Evolutionary conservation across 2,329 filamentous ascomycete genomes (phyloP).

Genomic region (Colletotrichum truncatum): DNA sequence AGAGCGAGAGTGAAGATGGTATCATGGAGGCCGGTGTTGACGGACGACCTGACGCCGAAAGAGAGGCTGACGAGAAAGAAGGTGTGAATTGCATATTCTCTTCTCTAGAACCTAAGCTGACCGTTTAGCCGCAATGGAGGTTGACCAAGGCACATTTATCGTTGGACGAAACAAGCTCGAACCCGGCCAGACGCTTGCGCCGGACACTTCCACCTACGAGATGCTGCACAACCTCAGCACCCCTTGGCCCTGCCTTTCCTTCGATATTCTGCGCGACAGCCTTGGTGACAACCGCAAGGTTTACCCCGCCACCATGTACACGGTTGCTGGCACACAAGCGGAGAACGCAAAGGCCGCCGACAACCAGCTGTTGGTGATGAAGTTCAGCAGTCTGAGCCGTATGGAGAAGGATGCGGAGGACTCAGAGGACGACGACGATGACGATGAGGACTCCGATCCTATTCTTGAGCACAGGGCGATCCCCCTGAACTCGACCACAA

Average conservation of each 20-base stretch:
- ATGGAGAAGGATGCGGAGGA: slow-evolving; percentile 79
- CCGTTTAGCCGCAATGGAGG: slow-evolving; percentile 79
- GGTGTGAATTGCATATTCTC: slow-evolving; percentile 49
- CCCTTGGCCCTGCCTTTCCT: slow-evolving; percentile 96
- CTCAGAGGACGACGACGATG: slow-evolving; percentile 75
- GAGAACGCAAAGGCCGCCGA: slow-evolving; percentile 79
- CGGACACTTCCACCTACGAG: slow-evolving; percentile 94
- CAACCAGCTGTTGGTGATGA: slow-evolving; percentile 95
- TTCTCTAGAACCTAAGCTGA: not conserved
- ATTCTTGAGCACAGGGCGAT: slow-evolving; percentile 94
- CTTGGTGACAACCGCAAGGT: slow-evolving; percentile 89
- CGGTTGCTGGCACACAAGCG: slow-evolving; percentile 93
- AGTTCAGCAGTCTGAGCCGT: slow-evolving; percentile 89
- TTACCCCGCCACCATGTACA: slow-evolving; percentile 96
- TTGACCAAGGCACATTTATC: slow-evolving; percentile 95
- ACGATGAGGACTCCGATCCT: slow-evolving; percentile 83
- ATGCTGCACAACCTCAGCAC: slow-evolving; percentile 96
- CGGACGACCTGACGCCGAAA: slow-evolving; percentile 88
- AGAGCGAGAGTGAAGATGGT: slow-evolving; percentile 90
- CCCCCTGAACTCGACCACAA: slow-evolving; percentile 86
- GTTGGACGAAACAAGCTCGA: slow-evolving; percentile 92
- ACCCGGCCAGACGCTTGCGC: slow-evolving; percentile 88
- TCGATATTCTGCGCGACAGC: slow-evolving; percentile 87
- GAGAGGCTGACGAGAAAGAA: slow-evolving; percentile 87
- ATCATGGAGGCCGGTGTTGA: slow-evolving; percentile 95